Evolutionary conservation across 2,329 filamentous ascomycete genomes (phyloP).

Genomic region (Ophiocordyceps camponoti-rufipedis): DNA sequence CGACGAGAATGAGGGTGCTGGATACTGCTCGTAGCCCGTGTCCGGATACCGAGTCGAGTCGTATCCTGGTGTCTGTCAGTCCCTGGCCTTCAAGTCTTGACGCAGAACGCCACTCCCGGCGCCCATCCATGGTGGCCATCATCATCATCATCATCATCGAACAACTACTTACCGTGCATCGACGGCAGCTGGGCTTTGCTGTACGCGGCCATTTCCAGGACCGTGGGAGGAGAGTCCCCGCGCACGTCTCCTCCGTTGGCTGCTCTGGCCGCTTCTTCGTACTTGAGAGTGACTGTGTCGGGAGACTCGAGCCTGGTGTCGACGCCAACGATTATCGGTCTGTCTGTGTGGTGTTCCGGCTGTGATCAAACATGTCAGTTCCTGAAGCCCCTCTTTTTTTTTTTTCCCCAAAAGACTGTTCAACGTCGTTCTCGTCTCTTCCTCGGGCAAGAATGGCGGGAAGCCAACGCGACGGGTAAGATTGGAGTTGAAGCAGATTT

Average conservation of each 20-base stretch:
- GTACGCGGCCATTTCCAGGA: constrained; percentile 29
- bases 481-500: not conserved
- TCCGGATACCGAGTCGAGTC: constrained; percentile 43
- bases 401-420: too few species aligned
- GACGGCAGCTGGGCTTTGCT: constrained; percentile 64
- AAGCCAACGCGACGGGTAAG: not conserved
- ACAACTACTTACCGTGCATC: constrained; percentile 57
- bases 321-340: constrained; percentile 33
- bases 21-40: constrained; percentile 33
- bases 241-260: constrained; percentile 33
- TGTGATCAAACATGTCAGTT: constrained; percentile 13
- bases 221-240: constrained; percentile 33
- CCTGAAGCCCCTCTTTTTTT: constrained; percentile 1
- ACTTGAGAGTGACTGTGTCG: constrained; percentile 34
- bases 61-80: constrained; percentile 25
- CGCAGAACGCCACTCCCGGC: not conserved
- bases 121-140: not conserved
- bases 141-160: not conserved
- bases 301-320: constrained; percentile 40
- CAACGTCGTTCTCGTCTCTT: not conserved
- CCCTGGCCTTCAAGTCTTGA: not conserved
- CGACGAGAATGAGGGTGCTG: constrained; percentile 24
- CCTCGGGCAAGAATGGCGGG: not conserved
- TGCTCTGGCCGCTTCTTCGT: constrained; percentile 36
- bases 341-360: constrained; percentile 34